phyloP scores from a whole-genome alignment of 768 basidiomycete species.

The Tephrocybe sp. region DNA sequence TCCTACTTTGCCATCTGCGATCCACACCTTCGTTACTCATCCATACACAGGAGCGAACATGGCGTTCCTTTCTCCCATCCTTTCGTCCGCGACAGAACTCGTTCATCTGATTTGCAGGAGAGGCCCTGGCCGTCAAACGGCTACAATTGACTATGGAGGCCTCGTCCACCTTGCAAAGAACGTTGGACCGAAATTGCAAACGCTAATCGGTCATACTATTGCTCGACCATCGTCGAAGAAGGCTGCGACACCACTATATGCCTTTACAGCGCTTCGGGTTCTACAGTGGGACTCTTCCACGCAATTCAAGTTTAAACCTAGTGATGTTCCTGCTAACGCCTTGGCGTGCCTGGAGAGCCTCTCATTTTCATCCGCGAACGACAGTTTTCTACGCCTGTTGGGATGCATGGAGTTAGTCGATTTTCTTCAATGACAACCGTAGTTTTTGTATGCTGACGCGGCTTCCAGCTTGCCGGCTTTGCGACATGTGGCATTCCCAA shows the following conservation, averaged over 20 bases:
- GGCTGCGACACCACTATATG: background rate
- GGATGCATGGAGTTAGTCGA: constrained; percentile 3
- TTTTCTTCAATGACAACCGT: background rate
- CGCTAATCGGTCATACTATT: background rate
- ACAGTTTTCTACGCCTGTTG: constrained; percentile 2
- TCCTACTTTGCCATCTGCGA: background rate
- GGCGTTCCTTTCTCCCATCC: background rate
- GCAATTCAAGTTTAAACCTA: background rate
- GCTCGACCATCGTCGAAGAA: background rate
- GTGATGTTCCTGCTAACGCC: background rate
- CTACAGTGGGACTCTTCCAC: constrained; percentile 4
- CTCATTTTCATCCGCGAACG: background rate
- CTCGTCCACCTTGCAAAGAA: background rate
- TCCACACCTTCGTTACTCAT: background rate
- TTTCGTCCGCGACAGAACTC: background rate
- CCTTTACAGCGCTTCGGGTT: constrained; percentile 1
- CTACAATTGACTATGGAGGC: background rate
- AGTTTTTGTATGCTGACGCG: background rate
- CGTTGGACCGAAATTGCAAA: constrained; percentile 3
- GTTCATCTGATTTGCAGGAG: constrained; percentile 1
- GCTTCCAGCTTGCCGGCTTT: background rate
- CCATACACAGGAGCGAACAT: background rate
- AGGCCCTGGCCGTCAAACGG: background rate
- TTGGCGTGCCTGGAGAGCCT: background rate
- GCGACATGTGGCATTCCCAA: background rate